Base-by-base conservation (phyloP, 257 asterid species). In the Capsicum rhomboideum region DNA sequence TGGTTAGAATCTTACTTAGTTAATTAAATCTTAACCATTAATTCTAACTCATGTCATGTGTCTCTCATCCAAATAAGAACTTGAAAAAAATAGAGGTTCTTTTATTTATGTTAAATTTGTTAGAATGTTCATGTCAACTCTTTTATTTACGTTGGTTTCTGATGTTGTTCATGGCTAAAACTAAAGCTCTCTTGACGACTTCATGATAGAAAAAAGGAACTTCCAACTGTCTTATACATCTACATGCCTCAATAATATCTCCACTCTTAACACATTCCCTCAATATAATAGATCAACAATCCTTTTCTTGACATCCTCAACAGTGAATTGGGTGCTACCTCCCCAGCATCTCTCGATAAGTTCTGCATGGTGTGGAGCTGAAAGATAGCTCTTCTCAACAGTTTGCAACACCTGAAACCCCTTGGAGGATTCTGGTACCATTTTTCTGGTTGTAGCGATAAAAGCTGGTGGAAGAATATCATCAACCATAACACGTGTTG, bases 351-450 rank as follows among this genome's bases (percentile, higher is more conserved):
- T 89, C 85, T 95, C 98, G 0, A 97, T 94, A 56, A 97, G 98
- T 89, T 97, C 99, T 1, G 99, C 99, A 84, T 97, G 99, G 88
- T 97, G 99, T 28, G 99, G 98, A 21, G 98, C 98, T 8, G 98
- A 92, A 28, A 97, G 98, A 87, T 97, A 97, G 95, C 97, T 94
- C 83, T 95, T 97, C 90, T 96, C 98, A 46, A 90, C 91, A 82
- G 90, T 93, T 84, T 92, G 97, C 84, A 97, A 82, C 50, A 89
- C 96, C 86, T 97, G 93, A 40, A 83, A 89, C 58, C 99, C 99
- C 84, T 92, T 93, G 53, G 98, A 93, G 80, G 93, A 83, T 82
- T 92, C 98, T 0, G 92, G 90, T 28, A 97, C 90, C 90, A 88
- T 87, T 85, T 91, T 93, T 75, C 87, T 82, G 79, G 94, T 98